Percentiles rank a stretch among this genome's conserved stretches.
These are phyloP conservation scores for Acanthochlamys bracteata DNA, from an alignment of 106 monocot species.

Conservation along the genomic window DNA sequence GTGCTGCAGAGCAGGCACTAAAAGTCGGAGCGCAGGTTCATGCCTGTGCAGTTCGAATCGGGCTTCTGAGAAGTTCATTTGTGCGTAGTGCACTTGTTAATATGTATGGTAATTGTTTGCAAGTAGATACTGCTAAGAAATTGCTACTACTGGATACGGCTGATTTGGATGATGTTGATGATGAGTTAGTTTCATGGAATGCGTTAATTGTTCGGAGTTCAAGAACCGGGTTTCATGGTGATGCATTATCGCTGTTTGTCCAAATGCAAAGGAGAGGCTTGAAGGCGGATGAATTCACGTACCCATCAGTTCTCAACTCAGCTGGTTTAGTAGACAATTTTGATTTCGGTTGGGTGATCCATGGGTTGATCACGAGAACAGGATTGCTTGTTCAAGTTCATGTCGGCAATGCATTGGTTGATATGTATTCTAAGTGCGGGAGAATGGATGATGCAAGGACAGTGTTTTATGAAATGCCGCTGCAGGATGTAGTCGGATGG, in stretches of 20 bases:
- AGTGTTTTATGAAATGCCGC: conserved; percentile 8
- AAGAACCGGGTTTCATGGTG: conserved; percentile 6
- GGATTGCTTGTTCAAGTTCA: conserved; percentile 26
- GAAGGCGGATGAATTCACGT: conserved; percentile 42
- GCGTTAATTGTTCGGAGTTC: conserved; percentile 25
- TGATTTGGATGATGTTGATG: neutral
- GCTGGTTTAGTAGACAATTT: conserved; percentile 5
- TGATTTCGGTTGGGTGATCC: conserved; percentile 22
- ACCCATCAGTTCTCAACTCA: conserved; percentile 38
- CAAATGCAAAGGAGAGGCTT: conserved; percentile 43
- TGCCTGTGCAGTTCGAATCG: conserved; percentile 24
- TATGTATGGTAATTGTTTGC: conserved; percentile 31
- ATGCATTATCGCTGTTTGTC: conserved; percentile 29
- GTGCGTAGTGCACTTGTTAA: conserved; percentile 36
- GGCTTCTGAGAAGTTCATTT: conserved; percentile 29
- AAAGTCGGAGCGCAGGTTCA: conserved; percentile 29
- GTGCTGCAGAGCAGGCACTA: conserved; percentile 13
- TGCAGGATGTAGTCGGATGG: conserved; percentile 22
- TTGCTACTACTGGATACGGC: conserved; percentile 19
- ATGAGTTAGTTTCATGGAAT: conserved; percentile 46
- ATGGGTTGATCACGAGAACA: conserved; percentile 14
- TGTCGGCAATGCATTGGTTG: conserved; percentile 31
- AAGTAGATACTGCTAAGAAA: conserved; percentile 14
- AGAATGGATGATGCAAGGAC: conserved; percentile 9
- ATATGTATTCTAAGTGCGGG: conserved; percentile 26